phyloP scores from a whole-genome alignment of 768 basidiomycete species.

The Lyophyllum decastes region DNA sequence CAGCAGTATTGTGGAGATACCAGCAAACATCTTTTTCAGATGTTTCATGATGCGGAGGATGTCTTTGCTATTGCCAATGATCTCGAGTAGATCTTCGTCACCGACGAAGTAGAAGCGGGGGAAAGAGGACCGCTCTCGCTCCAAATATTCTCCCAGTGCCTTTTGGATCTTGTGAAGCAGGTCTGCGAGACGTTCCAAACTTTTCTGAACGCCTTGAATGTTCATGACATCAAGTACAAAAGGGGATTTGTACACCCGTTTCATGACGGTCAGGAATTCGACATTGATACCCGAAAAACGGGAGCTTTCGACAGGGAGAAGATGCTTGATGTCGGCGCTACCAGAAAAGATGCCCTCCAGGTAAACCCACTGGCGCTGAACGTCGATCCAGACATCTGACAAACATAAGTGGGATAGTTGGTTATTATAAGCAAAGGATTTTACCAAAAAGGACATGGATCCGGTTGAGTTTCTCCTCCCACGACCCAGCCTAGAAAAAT shows the following conservation, averaged over 20 bases:
- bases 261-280: constrained; percentile 98
- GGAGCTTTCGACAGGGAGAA: constrained; percentile 95
- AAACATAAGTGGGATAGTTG: constrained; percentile 5
- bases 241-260: constrained; percentile 99
- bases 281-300: constrained; percentile 99
- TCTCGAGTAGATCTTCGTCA: constrained; percentile 97
- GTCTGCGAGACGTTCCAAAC: constrained; percentile 93
- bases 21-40: constrained; percentile 99
- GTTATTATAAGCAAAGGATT: constrained; percentile 13
- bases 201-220: constrained; percentile 95
- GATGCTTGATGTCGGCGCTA: constrained; percentile 98
- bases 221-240: constrained; percentile 97
- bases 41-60: constrained; percentile 98
- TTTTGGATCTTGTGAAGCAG: constrained; percentile 98
- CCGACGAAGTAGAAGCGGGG: constrained; percentile 99
- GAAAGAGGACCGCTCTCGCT: constrained; percentile 96
- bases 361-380: constrained; percentile 99
- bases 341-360: constrained; percentile 99
- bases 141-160: constrained; percentile 97
- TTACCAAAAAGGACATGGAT: constrained; percentile 94
- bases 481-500: constrained; percentile 67
- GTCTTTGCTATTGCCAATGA: constrained; percentile 99
- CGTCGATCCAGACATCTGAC: constrained; percentile 97
- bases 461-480: constrained; percentile 96
- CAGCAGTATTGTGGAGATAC: constrained; percentile 85